A percentile compares a stretch with the other conserved stretches of the same genome.
These are phyloP conservation scores for Canariomyces notabilis DNA, from an alignment of 2,329 filamentous ascomycete species.

Conservation along the genomic window DNA sequence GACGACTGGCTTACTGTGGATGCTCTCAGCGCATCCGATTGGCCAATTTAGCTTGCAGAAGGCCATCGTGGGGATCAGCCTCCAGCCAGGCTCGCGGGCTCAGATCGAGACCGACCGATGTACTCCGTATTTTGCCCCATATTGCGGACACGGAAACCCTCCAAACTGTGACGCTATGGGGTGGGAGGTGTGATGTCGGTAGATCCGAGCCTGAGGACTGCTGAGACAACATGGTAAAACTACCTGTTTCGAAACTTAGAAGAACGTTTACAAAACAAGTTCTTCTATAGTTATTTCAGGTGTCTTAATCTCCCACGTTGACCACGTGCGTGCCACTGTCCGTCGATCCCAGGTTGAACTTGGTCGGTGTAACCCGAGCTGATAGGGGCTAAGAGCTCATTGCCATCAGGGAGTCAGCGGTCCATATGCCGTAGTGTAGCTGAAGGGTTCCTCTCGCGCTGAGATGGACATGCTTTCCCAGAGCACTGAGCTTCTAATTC, in stretches of 20 bases:
- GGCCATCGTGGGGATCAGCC: slow-evolving; percentile 5
- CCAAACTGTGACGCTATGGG: no score
- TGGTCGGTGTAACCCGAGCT: background rate
- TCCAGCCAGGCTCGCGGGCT: background rate
- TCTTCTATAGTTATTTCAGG: slow-evolving; percentile 7
- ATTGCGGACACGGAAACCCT: no score
- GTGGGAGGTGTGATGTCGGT: background rate
- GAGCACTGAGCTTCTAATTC: no score
- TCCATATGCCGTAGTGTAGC: no score
- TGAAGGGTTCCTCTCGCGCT: no score
- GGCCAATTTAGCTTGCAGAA: slow-evolving; percentile 12
- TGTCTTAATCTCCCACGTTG: slow-evolving; percentile 9
- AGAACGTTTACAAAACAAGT: slow-evolving; percentile 18
- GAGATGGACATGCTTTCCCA: no score
- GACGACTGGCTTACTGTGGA: background rate
- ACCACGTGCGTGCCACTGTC: slow-evolving; percentile 13
- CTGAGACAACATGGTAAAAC: no score
- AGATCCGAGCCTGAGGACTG: no score
- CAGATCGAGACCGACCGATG: background rate
- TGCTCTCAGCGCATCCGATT: slow-evolving; percentile 4
- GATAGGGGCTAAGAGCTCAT: background rate
- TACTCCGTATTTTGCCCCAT: slow-evolving; percentile 2
- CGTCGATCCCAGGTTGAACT: background rate
- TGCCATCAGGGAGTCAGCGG: no score
- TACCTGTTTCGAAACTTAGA: slow-evolving; percentile 16